Conservation (phyloP, 192 early-diverging fungal genomes). For the Chytriomyces hyalinus region DNA sequence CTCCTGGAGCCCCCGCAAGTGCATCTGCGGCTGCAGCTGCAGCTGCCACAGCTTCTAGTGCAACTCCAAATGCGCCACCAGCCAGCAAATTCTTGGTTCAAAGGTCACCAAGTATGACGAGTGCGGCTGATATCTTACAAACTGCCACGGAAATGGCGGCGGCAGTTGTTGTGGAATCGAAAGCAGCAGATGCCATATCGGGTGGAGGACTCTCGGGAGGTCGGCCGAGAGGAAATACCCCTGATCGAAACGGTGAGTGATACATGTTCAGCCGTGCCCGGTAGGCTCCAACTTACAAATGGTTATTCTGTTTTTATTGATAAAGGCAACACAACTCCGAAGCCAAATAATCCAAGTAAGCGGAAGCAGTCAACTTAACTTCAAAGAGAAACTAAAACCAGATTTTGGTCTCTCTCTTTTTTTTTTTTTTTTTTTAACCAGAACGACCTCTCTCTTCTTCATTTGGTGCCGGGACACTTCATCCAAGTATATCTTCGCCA, state of each 20-base stretch:
- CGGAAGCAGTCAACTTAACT: no score
- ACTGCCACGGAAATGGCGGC: constrained; percentile 21
- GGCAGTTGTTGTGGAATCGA: constrained; percentile 29
- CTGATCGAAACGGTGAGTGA: not conserved
- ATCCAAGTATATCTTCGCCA: not conserved
- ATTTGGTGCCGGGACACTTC: not conserved
- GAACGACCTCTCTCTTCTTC: not conserved
- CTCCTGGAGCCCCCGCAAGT: not conserved
- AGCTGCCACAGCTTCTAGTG: not conserved
- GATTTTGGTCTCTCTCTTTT: not conserved
- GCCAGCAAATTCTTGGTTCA: constrained; percentile 14
- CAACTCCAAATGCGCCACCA: not conserved
- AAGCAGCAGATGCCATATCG: constrained; percentile 7
- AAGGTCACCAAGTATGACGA: not conserved
- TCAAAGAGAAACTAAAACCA: no score
- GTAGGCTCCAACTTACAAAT: not conserved
- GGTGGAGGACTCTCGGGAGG: not conserved
- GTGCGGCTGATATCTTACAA: constrained; percentile 21
- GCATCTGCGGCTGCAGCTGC: not conserved
- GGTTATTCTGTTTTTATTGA: not conserved
- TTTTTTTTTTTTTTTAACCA: not conserved
- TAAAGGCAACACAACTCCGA: not conserved
- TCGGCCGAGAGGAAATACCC: not conserved
- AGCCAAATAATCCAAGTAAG: no score
- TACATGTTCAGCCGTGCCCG: not conserved